phyloP scores from a whole-genome alignment of 768 basidiomycete genomes.

The Boletus sensibilis region DNA sequence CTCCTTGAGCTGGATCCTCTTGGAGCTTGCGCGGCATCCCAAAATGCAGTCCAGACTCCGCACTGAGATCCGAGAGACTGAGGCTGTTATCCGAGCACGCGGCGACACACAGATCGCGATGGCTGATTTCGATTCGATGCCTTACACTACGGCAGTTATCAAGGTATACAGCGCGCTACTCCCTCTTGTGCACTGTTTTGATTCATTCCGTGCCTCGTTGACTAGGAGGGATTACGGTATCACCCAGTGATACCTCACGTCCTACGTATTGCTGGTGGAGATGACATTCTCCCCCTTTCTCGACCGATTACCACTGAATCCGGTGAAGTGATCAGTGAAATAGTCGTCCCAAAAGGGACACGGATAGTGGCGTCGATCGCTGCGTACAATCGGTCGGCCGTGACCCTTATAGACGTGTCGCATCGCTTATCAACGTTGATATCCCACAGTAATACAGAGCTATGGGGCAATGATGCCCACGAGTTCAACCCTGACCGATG shows the following conservation, averaged over 20 bases:
- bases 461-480: constrained; percentile 35
- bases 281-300: constrained; percentile 61
- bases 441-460: constrained; percentile 22
- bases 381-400: constrained; percentile 50
- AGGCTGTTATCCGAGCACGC: constrained; percentile 9
- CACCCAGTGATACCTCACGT: constrained; percentile 53
- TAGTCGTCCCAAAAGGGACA: constrained; percentile 51
- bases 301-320: constrained; percentile 47
- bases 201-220: not conserved
- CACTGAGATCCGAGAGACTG: constrained; percentile 17
- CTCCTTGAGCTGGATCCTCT: constrained; percentile 57
- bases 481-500: constrained; percentile 33
- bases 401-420: not conserved
- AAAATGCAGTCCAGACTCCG: constrained; percentile 61
- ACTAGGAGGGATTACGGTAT: constrained; percentile 46
- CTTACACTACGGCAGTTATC: constrained; percentile 41
- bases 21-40: constrained; percentile 59
- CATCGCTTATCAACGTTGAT: not conserved
- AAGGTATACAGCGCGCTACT: constrained; percentile 25
- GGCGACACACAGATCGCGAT: constrained; percentile 13
- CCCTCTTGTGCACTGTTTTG: not conserved
- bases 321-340: constrained; percentile 42
- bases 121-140: constrained; percentile 53
- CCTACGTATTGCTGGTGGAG: constrained; percentile 48
- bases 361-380: constrained; percentile 53